Base-by-base conservation (phyloP, 2,329 filamentous ascomycete genomes). In the Ophiostoma populinum region DNA sequence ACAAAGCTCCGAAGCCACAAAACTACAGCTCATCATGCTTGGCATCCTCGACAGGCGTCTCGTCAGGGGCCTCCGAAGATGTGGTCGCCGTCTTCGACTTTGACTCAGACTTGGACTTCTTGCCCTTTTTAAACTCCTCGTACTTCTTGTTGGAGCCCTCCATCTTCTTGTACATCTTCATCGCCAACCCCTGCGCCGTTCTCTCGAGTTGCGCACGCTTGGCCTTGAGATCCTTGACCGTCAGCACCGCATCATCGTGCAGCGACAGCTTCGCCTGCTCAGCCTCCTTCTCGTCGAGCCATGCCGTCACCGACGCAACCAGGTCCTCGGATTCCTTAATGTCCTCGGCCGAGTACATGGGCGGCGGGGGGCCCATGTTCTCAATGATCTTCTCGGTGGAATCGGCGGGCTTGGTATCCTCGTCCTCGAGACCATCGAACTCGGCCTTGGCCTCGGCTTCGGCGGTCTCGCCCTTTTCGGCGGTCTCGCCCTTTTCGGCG, bases 371-470 rank as follows among this genome's bases (percentile, higher is more conserved):
- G 7, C 21, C 22, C 7, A 7, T 22, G 7, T 66, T 58, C 34
- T 67, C 62, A 19, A 24, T 30, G 9, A 10, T 10, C 5, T 19
- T 11, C 6, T 15, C 27, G 9, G 21, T 13, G 5, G 30, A 46
- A 15, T 53, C 50, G 8, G 47, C 50, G 22, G 50, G n/a, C n/a
- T n/a, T 48, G 3, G 45, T 21, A 6, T 61, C 56, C 16, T 82
- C 78, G 34, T 90, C 82, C 42, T 92, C 85, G 1, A 90, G 69
- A n/a, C 74, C 79, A 22, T 75, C 80, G 47, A 81, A 74, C 3
- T 72, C 69, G 25, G 61, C 63, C 9, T 63, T 53, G 12, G 67
- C 3, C 4, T 37, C 12, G 12, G 36, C 57, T 5, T 67, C 51
- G 2, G 62, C 56, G 13, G 24, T 12, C 11, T 24, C n/a, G 24